Evolutionary conservation across 2,329 filamentous ascomycete species (phyloP).

Genomic region (Curvularia sp.): DNA sequence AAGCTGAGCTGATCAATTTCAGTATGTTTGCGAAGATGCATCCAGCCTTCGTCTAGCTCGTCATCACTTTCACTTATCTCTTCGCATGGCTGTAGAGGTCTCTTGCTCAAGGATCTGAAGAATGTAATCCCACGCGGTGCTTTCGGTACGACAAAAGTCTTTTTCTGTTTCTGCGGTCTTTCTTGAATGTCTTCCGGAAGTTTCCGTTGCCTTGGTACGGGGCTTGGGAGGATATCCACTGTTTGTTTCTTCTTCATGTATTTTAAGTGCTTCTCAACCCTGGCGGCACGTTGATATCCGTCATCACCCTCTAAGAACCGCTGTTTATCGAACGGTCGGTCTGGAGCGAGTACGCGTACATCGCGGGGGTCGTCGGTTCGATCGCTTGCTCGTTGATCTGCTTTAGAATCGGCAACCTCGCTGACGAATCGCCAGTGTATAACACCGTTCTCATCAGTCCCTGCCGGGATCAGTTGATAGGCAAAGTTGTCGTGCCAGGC

Average conservation of each 20-base stretch:
- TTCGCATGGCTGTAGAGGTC: conserved; percentile 49
- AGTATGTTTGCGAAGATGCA: conserved; percentile 40
- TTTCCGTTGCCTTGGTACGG: conserved; percentile 17
- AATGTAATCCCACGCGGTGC: conserved; percentile 46
- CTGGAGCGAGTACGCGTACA: conserved; percentile 45
- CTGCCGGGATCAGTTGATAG: conserved; percentile 25
- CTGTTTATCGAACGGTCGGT: conserved; percentile 45
- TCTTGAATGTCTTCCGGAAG: conserved; percentile 27
- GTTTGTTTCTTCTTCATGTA: background rate
- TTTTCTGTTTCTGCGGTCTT: conserved; percentile 20
- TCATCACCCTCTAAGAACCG: conserved; percentile 47
- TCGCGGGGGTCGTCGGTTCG: conserved; percentile 36
- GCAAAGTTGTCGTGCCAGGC: conserved; percentile 48
- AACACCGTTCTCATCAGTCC: conserved; percentile 22
- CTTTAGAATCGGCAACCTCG: conserved; percentile 29
- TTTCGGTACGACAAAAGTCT: conserved; percentile 48
- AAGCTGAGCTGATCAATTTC: conserved; percentile 27
- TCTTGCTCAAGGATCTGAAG: conserved; percentile 52
- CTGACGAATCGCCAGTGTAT: conserved; percentile 27
- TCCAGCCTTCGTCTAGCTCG: conserved; percentile 51
- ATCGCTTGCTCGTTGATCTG: conserved; percentile 34
- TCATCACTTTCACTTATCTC: conserved; percentile 55
- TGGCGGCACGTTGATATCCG: conserved; percentile 28
- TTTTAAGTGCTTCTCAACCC: conserved; percentile 18
- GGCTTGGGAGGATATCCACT: background rate